A percentile compares a stretch with the other conserved stretches of the same genome.
Evolutionary conservation across 2,329 filamentous ascomycete genomes (phyloP).

Genomic region (Biscogniauxia sp.): DNA sequence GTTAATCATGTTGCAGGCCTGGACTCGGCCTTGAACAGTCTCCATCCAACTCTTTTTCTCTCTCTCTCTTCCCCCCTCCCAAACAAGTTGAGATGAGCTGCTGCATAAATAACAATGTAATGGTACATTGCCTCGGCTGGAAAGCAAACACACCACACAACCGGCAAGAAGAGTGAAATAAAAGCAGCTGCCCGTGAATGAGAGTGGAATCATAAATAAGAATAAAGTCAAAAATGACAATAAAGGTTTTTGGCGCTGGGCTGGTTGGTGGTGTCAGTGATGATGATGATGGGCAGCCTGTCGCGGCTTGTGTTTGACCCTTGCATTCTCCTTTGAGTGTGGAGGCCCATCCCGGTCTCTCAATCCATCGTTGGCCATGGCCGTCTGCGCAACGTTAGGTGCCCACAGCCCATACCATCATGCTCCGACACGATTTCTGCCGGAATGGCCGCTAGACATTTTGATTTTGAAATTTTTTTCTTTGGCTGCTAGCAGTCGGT

Average conservation of each 20-base stretch:
- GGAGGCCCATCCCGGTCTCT: conserved; percentile 26
- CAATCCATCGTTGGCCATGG: conserved; percentile 25
- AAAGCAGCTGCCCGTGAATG: background rate
- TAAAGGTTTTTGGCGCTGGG: conserved; percentile 3
- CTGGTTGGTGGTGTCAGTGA: conserved; percentile 20
- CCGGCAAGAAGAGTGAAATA: background rate
- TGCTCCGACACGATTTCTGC: background rate
- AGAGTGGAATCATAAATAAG: background rate
- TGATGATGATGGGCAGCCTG: conserved; percentile 21
- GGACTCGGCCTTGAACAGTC: background rate
- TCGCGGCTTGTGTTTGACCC: conserved; percentile 26
- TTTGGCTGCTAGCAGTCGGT: conserved; percentile 1
- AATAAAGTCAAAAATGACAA: background rate
- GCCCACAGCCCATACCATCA: conserved; percentile 1
- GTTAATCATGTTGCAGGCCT: background rate
- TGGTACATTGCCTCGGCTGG: background rate
- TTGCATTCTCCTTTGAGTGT: conserved; percentile 27
- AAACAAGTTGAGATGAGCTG: background rate
- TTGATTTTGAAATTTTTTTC: background rate
- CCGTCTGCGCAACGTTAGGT: conserved; percentile 26
- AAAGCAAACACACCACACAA: background rate
- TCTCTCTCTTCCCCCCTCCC: background rate
- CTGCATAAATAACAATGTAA: background rate
- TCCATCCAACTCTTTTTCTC: background rate
- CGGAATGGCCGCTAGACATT: background rate